Base-by-base conservation (phyloP, 306 rosid species). In the Prunus fruticosa region DNA sequence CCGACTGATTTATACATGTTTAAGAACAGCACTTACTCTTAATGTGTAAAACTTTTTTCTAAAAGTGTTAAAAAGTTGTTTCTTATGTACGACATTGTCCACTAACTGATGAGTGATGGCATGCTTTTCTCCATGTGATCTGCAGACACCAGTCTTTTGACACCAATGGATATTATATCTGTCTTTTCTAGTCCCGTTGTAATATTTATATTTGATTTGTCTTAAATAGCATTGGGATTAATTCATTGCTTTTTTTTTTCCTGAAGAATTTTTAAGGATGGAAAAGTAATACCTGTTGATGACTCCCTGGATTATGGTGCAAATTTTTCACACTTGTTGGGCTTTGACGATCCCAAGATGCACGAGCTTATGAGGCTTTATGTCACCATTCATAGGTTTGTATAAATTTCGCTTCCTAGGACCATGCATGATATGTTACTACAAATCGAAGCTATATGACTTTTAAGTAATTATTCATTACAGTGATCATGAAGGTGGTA, bases 401-500 rank as follows among this genome's bases (percentile, higher is more conserved):
- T 82, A 49, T 71, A 34, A 6, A 25, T 45, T 20, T 46, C 60
- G 52, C 57, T 80, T 67, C 41, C 38, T 30, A 41, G 19, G 63
- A 56, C 41, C 57, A 41, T 28, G 7, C 46, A 19, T 32, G 43
- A 74, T 58, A 54, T 47, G 1, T 67, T 73, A 4, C 23, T 60
- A 43, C 64, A 79, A 53, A 28, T 70, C 47, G 65, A 47, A 23
- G 72, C 81, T 60, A 38, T 43, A 46, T 76, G 30, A 47, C 69
- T 74, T 58, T 64, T 66, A 52, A 67, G 51, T 34, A 60, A 80
- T 78, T 71, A 80, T 81, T 73, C 47, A 74, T 72, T 88, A 72
- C 92, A 95, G 99, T 88, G 99, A 96, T 84, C 99, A 96, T 81
- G 99, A 96, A 85, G 99, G 99, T 27, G 99, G 99, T 47, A 96